A percentile compares a stretch with the other conserved stretches of the same genome.
Evolutionary conservation across 2,329 filamentous ascomycete species (phyloP).

Genomic region (Trichoderma gracile): DNA sequence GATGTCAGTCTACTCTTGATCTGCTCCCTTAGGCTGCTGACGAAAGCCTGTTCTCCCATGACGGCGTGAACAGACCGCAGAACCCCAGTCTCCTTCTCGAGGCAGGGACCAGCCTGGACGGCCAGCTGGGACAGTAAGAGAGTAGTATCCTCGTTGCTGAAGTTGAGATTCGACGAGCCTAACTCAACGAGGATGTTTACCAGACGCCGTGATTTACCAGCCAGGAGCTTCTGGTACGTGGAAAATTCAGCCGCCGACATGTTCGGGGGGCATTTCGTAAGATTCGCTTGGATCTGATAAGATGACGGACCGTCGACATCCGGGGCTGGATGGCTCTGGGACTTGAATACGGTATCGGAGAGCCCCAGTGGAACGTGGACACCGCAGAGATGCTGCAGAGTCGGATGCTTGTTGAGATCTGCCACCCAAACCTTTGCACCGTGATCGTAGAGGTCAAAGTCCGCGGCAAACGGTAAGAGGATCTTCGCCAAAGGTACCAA

Average conservation of each 20-base stretch:
- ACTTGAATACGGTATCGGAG: slow-evolving; percentile 6
- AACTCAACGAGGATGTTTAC: slow-evolving; percentile 51
- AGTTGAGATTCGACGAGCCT: slow-evolving; percentile 57
- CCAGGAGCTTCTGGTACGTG: slow-evolving; percentile 51
- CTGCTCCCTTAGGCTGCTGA: slow-evolving; percentile 48
- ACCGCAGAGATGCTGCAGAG: slow-evolving; percentile 46
- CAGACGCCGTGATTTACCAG: slow-evolving; percentile 52
- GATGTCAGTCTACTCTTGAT: slow-evolving; percentile 50
- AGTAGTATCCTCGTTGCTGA: slow-evolving; percentile 47
- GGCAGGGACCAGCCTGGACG: slow-evolving; percentile 55
- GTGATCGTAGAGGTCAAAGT: slow-evolving; percentile 23
- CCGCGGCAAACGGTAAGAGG: slow-evolving; percentile 24
- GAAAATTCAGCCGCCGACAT: slow-evolving; percentile 55
- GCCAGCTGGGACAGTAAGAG: slow-evolving; percentile 53
- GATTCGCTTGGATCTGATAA: slow-evolving; percentile 54
- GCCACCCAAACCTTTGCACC: slow-evolving; percentile 6
- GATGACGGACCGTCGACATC: slow-evolving; percentile 40
- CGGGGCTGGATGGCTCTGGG: not conserved
- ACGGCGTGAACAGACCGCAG: slow-evolving; percentile 43
- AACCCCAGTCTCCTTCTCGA: not conserved
- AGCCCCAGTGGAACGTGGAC: slow-evolving; percentile 25
- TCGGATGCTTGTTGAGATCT: slow-evolving; percentile 40
- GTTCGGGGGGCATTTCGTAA: slow-evolving; percentile 48
- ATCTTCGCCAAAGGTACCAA: not conserved
- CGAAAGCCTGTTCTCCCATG: slow-evolving; percentile 54